Conservation (phyloP, 1,284 basidiomycete species). For the Cryptococcus hybrid region DNA sequence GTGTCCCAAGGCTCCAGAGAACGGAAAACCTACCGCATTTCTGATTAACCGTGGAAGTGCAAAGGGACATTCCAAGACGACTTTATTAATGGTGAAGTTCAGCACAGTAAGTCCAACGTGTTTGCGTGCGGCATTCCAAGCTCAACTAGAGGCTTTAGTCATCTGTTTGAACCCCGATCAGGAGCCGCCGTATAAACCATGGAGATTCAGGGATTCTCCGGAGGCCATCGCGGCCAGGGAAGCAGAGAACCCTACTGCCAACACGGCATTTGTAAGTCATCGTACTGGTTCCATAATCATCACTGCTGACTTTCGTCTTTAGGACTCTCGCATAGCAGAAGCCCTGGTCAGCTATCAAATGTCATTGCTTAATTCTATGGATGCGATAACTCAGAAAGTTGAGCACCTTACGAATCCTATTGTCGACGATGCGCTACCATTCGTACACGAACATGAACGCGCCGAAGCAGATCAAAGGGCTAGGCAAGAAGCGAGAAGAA, state of each 20-base stretch:
- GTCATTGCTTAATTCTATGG: conserved; percentile 40
- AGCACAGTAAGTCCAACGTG: conserved; percentile 44
- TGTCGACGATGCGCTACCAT: conserved; percentile 3
- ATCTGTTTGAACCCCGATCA: conserved; percentile 47
- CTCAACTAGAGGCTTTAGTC: conserved; percentile 23
- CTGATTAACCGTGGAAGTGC: conserved; percentile 48
- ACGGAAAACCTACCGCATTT: conserved; percentile 45
- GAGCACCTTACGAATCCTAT: conserved; percentile 16
- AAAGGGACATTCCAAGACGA: conserved; percentile 44
- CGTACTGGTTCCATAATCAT: not conserved
- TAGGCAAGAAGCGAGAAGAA: not conserved
- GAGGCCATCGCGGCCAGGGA: conserved; percentile 34
- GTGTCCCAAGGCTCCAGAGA: conserved; percentile 48
- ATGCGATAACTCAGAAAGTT: conserved; percentile 25
- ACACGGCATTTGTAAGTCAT: conserved; percentile 21
- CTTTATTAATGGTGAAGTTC: conserved; percentile 51
- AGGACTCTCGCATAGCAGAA: conserved; percentile 45
- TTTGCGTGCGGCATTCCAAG: not conserved
- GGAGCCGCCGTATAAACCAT: conserved; percentile 40
- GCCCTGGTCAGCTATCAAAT: conserved; percentile 48
- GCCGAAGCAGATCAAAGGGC: not conserved
- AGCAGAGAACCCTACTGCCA: conserved; percentile 2
- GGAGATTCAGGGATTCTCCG: conserved; percentile 47
- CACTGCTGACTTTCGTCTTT: not conserved
- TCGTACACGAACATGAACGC: conserved; percentile 11